phyloP scores from a whole-genome alignment of 805 yeast species.

The Isabelozyma heimii region DNA sequence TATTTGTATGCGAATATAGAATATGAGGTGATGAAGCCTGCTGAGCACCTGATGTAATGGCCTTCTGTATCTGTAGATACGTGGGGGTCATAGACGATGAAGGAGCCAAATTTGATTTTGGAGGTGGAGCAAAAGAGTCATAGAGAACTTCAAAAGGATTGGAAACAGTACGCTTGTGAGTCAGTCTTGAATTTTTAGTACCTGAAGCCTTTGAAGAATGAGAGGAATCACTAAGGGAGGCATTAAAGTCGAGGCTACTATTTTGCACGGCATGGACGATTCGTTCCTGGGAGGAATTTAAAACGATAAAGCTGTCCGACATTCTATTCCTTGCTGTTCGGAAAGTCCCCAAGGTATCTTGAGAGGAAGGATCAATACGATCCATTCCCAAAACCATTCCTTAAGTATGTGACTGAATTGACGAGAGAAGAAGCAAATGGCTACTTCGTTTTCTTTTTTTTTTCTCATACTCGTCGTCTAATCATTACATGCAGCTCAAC shows the following conservation, averaged over 20 bases:
- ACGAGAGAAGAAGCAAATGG: background rate
- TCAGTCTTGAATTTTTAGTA: background rate
- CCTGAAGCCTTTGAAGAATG: background rate
- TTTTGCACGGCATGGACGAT: background rate
- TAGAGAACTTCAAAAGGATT: conserved; percentile 30
- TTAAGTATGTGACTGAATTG: too few species aligned
- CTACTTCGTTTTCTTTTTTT: background rate
- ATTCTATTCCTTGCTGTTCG: background rate
- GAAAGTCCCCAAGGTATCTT: background rate
- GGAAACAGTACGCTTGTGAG: conserved; percentile 12
- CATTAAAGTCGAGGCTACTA: background rate
- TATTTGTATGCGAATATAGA: conserved; percentile 2
- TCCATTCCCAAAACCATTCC: background rate
- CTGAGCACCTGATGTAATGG: background rate
- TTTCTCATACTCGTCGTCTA: background rate
- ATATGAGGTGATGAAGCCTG: conserved; percentile 14
- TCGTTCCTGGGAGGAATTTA: background rate
- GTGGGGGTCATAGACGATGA: conserved; percentile 2
- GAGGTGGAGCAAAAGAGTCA: conserved; percentile 5
- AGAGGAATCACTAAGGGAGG: background rate
- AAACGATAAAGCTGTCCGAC: background rate
- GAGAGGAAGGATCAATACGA: background rate
- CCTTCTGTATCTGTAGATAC: conserved; percentile 2
- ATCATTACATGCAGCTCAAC: background rate
- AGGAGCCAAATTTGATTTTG: background rate